These are phyloP conservation scores for Yamadazyma triangularis DNA, from an alignment of 1,139 yeast species.

Conservation along the genomic window DNA sequence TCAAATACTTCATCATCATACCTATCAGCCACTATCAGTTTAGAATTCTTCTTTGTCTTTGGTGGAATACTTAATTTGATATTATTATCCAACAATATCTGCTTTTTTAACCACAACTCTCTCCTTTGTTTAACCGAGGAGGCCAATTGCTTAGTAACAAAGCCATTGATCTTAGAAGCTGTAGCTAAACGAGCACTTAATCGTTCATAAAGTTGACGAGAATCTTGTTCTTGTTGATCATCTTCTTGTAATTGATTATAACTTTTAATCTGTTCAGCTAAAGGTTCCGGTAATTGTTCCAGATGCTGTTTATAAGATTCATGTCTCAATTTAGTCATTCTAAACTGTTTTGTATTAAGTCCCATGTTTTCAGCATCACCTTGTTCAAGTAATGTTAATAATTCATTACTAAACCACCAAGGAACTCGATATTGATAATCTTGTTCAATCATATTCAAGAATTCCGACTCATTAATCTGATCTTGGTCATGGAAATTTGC, in stretches of 20 bases:
- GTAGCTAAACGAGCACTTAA: constrained; percentile 29
- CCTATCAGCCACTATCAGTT: constrained; percentile 15
- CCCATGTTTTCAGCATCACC: constrained; percentile 20
- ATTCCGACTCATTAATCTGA: constrained; percentile 24
- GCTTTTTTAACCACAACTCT: constrained; percentile 53
- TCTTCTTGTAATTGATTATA: constrained; percentile 7
- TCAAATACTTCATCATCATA: constrained; percentile 25
- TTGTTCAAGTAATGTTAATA: constrained; percentile 20
- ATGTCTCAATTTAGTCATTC: constrained; percentile 30
- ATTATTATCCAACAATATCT: constrained; percentile 51
- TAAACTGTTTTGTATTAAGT: constrained; percentile 30
- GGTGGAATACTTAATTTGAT: constrained; percentile 33
- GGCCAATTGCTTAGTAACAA: constrained; percentile 41
- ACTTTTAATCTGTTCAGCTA: constrained; percentile 2
- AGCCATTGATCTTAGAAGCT: constrained; percentile 43
- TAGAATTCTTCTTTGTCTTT: neutral
- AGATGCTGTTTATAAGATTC: neutral
- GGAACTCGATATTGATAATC: constrained; percentile 36
- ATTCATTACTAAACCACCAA: constrained; percentile 40
- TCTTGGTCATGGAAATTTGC: constrained; percentile 16
- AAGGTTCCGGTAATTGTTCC: neutral
- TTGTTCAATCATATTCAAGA: constrained; percentile 24
- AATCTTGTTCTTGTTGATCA: constrained; percentile 8
- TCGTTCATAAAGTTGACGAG: constrained; percentile 17
- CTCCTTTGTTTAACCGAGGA: constrained; percentile 33